Evolutionary conservation across 371 early-diverging fungal species (phyloP).

Genomic region (Entomophthora muscae): DNA sequence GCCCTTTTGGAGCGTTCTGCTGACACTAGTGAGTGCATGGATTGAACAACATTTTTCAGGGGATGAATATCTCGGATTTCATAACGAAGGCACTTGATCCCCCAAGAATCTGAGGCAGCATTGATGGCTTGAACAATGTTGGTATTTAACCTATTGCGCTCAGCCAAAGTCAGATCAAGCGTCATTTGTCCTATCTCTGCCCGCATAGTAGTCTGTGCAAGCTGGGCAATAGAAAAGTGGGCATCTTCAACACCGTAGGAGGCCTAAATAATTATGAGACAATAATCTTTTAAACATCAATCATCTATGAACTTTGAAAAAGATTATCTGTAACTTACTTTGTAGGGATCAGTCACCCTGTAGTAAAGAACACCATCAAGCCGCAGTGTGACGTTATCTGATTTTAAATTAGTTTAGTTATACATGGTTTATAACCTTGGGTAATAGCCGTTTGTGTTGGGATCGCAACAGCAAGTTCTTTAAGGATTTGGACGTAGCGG

Average conservation of each 20-base stretch:
- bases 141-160: slow-evolving; percentile 77
- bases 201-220: slow-evolving; percentile 97
- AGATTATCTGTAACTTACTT: slow-evolving; percentile 34
- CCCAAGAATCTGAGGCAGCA: slow-evolving; percentile 86
- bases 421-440: slow-evolving; percentile 28
- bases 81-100: slow-evolving; percentile 84
- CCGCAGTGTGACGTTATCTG: slow-evolving; percentile 91
- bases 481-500: slow-evolving; percentile 83
- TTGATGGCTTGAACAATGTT: slow-evolving; percentile 94
- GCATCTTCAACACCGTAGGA: slow-evolving; percentile 93
- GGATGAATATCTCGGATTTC: slow-evolving; percentile 93
- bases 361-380: slow-evolving; percentile 95
- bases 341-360: slow-evolving; percentile 83
- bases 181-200: slow-evolving; percentile 97
- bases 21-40: slow-evolving; percentile 95
- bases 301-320: no score
- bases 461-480: slow-evolving; percentile 87
- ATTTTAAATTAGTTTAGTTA: not conserved
- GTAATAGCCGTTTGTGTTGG: slow-evolving; percentile 89
- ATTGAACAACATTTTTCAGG: slow-evolving; percentile 82
- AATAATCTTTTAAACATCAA: no score
- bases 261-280: slow-evolving; percentile 28
- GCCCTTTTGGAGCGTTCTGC: slow-evolving; percentile 94
- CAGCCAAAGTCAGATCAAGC: slow-evolving; percentile 85
- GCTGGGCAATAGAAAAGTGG: slow-evolving; percentile 85